A percentile compares a stretch with the other conserved stretches of the same genome.
Evolutionary conservation across 106 monocot species (phyloP).

Genomic region (Alisma plantagoaquatica): DNA sequence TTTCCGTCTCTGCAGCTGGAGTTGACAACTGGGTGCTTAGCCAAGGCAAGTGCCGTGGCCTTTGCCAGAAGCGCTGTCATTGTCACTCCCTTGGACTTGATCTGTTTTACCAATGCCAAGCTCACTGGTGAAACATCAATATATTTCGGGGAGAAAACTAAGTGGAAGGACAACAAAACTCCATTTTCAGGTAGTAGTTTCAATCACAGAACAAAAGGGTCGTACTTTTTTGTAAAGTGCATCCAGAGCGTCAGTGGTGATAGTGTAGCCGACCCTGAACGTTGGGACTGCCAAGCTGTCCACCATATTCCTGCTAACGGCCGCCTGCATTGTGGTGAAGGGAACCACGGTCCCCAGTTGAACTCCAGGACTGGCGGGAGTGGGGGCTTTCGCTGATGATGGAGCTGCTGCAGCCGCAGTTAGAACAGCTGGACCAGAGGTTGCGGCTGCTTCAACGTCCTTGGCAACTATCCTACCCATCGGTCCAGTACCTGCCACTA

Average conservation of each 20-base stretch:
- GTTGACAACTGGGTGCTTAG: slow-evolving; percentile 79
- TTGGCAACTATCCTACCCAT: slow-evolving; percentile 89
- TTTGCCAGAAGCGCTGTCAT: slow-evolving; percentile 90
- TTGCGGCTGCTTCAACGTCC: slow-evolving; percentile 66
- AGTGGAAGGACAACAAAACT: slow-evolving; percentile 5
- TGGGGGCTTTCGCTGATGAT: neutral
- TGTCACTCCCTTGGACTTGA: slow-evolving; percentile 90
- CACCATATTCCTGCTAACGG: slow-evolving; percentile 82
- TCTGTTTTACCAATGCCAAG: too few species aligned
- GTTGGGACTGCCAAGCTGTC: slow-evolving; percentile 82
- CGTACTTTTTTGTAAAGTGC: slow-evolving; percentile 79
- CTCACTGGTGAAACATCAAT: too few species aligned
- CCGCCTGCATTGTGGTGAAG: slow-evolving; percentile 87
- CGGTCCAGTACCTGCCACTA: slow-evolving; percentile 56
- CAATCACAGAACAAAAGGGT: too few species aligned
- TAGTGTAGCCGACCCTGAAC: slow-evolving; percentile 84
- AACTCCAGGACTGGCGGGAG: slow-evolving; percentile 14
- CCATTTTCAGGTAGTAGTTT: too few species aligned
- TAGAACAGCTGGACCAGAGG: slow-evolving; percentile 1
- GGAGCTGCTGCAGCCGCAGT: neutral
- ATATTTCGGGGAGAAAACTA: neutral
- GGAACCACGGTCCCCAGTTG: slow-evolving; percentile 58
- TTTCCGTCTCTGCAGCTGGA: slow-evolving; percentile 87
- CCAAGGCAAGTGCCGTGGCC: slow-evolving; percentile 73
- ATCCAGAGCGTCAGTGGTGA: slow-evolving; percentile 79